These are phyloP conservation scores for Colletotrichum spinosum DNA, from an alignment of 2,329 filamentous ascomycete species.

Conservation along the genomic window DNA sequence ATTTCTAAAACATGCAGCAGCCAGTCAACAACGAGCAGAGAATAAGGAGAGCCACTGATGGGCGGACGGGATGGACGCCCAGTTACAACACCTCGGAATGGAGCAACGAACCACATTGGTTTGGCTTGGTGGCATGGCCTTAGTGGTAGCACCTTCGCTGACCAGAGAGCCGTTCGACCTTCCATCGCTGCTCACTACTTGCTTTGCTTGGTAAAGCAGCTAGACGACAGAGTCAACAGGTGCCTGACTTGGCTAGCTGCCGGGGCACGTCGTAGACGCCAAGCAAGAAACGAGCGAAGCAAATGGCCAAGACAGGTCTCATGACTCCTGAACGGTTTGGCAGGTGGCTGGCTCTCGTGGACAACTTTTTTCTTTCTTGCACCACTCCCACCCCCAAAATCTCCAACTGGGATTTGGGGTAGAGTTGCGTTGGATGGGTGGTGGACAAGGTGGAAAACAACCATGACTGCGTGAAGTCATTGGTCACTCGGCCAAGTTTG, in stretches of 20 bases:
- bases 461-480: slow-evolving; percentile 11
- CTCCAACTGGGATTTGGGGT: slow-evolving; percentile 7
- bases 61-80: no score
- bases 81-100: no score
- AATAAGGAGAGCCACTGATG: not conserved
- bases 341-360: slow-evolving; percentile 36
- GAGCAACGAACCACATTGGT: no score
- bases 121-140: no score
- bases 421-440: not conserved
- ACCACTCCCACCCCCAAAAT: slow-evolving; percentile 14
- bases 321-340: slow-evolving; percentile 29
- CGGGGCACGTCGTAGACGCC: not conserved
- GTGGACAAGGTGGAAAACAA: not conserved
- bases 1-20: slow-evolving; percentile 24
- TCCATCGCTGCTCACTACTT: no score
- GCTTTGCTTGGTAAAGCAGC: not conserved
- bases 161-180: no score
- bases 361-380: slow-evolving; percentile 13
- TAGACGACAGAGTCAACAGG: slow-evolving; percentile 2
- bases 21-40: not conserved
- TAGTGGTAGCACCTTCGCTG: no score
- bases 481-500: slow-evolving; percentile 12
- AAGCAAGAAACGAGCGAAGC: slow-evolving; percentile 16
- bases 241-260: no score
- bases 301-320: slow-evolving; percentile 27